Conservation (phyloP, 805 yeast species). For the Priceomyces carsonii region DNA sequence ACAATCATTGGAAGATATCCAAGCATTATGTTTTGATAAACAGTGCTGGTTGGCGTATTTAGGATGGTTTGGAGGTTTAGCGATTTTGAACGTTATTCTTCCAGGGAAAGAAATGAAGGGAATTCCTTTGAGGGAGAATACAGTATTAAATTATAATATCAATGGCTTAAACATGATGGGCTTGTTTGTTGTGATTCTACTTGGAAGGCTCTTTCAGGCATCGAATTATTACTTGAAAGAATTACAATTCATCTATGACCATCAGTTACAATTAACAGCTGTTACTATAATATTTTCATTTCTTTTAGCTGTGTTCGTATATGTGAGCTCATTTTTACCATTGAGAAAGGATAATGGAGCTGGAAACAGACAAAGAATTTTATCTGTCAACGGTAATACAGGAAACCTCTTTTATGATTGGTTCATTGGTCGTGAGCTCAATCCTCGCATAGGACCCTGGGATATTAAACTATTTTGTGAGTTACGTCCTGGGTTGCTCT, state of each 20-base stretch:
- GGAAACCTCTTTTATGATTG: constrained; percentile 79
- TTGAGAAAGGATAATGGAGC: constrained; percentile 48
- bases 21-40: constrained; percentile 39
- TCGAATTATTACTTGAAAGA: constrained; percentile 71
- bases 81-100: constrained; percentile 59
- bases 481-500: constrained; percentile 87
- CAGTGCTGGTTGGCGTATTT: constrained; percentile 65
- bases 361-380: constrained; percentile 63
- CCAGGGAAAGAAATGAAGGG: constrained; percentile 66
- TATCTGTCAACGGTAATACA: constrained; percentile 87
- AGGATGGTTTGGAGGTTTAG: constrained; percentile 71
- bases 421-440: constrained; percentile 96
- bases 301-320: constrained; percentile 62
- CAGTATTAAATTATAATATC: constrained; percentile 69
- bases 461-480: constrained; percentile 93
- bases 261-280: constrained; percentile 64
- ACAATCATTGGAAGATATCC: constrained; percentile 16
- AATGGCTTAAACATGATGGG: constrained; percentile 69
- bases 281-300: constrained; percentile 66
- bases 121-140: constrained; percentile 72
- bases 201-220: constrained; percentile 48
- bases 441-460: constrained; percentile 82
- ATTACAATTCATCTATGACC: constrained; percentile 69
- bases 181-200: constrained; percentile 36
- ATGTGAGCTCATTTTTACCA: constrained; percentile 67